Percentiles rank a stretch among this genome's conserved stretches.
phyloP scores from a whole-genome alignment of 1,284 basidiomycete species.

The Irpex sp. region DNA sequence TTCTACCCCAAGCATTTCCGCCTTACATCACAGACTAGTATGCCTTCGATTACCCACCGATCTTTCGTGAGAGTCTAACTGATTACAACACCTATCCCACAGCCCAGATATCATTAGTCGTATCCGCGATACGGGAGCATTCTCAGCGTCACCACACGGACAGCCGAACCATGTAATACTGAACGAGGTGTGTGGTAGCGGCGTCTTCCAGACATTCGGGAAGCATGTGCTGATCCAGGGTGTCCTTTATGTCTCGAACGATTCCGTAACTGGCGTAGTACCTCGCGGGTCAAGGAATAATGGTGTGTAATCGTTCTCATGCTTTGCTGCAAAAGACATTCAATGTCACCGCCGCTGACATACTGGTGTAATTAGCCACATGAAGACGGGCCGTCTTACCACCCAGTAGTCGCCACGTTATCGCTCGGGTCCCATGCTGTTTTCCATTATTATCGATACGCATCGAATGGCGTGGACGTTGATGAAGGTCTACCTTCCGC shows the following conservation, averaged over 20 bases:
- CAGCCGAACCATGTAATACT: slow-evolving; percentile 85
- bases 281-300: slow-evolving; percentile 87
- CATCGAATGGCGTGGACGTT: slow-evolving; percentile 2
- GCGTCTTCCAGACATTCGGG: background rate
- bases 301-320: slow-evolving; percentile 44
- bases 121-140: slow-evolving; percentile 59
- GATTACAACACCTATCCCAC: background rate
- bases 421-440: slow-evolving; percentile 83
- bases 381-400: slow-evolving; percentile 88
- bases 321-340: slow-evolving; percentile 2
- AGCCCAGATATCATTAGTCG: slow-evolving; percentile 79
- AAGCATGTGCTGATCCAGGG: background rate
- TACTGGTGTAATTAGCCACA: slow-evolving; percentile 62
- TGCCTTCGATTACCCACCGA: slow-evolving; percentile 18
- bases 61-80: slow-evolving; percentile 5
- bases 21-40: slow-evolving; percentile 59
- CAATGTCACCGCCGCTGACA: slow-evolving; percentile 2
- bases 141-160: slow-evolving; percentile 56
- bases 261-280: slow-evolving; percentile 48
- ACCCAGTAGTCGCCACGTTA: slow-evolving; percentile 86
- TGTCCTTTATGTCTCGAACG: background rate
- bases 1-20: slow-evolving; percentile 66
- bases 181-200: slow-evolving; percentile 57
- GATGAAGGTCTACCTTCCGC: slow-evolving; percentile 8
- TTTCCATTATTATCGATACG: slow-evolving; percentile 83